Percentiles rank a stretch among this genome's conserved stretches.
Evolutionary conservation across 495 filamentous ascomycete genomes (phyloP).

Genomic region (Chaetomium tenue): DNA sequence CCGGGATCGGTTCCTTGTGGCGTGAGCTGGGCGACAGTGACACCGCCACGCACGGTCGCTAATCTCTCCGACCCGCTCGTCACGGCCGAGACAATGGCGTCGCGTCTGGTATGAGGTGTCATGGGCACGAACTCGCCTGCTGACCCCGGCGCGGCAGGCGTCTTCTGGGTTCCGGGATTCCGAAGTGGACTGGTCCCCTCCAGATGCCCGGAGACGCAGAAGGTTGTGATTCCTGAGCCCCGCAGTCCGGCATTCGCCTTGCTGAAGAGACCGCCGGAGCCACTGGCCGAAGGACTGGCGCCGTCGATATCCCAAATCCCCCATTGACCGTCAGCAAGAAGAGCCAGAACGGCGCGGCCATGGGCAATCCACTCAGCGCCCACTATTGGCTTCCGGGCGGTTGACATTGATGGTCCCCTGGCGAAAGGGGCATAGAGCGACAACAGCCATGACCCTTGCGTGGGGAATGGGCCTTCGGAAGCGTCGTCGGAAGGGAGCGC

Average conservation of each 20-base stretch:
- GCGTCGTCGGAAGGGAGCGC: conserved; percentile 47
- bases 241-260: conserved; percentile 58
- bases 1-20: conserved; percentile 48
- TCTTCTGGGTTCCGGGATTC: conserved; percentile 49
- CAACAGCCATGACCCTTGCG: conserved; percentile 62
- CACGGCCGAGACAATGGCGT: conserved; percentile 37
- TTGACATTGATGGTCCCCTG: conserved; percentile 41
- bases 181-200: conserved; percentile 48
- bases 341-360: conserved; percentile 70
- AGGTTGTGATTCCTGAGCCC: conserved; percentile 63
- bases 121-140: conserved; percentile 65
- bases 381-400: conserved; percentile 70
- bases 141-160: conserved; percentile 32
- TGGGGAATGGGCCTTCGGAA: conserved; percentile 49
- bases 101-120: conserved; percentile 76
- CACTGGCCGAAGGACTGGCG: conserved; percentile 44
- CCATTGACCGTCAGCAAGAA: conserved; percentile 87
- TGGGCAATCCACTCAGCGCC: conserved; percentile 80
- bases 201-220: conserved; percentile 68
- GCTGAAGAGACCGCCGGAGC: conserved; percentile 53
- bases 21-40: conserved; percentile 54
- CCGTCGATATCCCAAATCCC: conserved; percentile 88
- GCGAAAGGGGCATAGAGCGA: conserved; percentile 69
- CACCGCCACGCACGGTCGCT: conserved; percentile 55
- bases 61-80: conserved; percentile 39